phyloP scores from a whole-genome alignment of 2,329 filamentous ascomycete species.

The Mycosphaerella sp. region DNA sequence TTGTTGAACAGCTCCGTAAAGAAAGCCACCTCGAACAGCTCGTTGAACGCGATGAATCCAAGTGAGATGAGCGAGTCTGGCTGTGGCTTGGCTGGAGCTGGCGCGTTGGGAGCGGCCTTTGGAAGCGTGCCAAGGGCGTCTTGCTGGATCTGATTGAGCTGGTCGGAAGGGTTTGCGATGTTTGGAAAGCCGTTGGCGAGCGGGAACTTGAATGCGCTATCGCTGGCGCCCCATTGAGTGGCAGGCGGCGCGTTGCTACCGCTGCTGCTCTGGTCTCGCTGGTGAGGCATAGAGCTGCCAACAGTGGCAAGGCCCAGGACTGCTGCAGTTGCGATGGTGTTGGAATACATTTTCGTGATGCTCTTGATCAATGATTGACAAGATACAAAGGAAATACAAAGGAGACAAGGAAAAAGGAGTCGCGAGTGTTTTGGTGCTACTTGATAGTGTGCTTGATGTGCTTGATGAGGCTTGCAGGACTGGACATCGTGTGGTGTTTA shows the following conservation, averaged over 20 bases:
- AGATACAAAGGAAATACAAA: slow-evolving; percentile 10
- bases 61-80: slow-evolving; percentile 43
- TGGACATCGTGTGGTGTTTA: background rate
- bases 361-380: slow-evolving; percentile 2
- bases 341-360: background rate
- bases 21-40: slow-evolving; percentile 64
- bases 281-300: background rate
- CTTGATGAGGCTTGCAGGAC: background rate
- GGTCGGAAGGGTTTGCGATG: slow-evolving; percentile 41
- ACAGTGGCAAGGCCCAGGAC: slow-evolving; percentile 1
- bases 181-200: slow-evolving; percentile 55
- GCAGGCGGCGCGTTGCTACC: background rate
- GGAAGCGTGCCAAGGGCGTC: slow-evolving; percentile 39
- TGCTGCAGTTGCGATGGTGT: background rate
- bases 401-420: background rate
- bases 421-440: background rate
- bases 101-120: slow-evolving; percentile 36
- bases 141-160: slow-evolving; percentile 54
- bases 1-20: slow-evolving; percentile 61
- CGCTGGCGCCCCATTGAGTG: background rate
- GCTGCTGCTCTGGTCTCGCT: background rate
- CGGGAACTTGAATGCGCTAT: slow-evolving; percentile 33
- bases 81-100: slow-evolving; percentile 48
- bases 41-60: slow-evolving; percentile 63
- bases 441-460: background rate